Evolutionary conservation across 176 grass and related monocot species (phyloP), one percentile per base, ranked within the genome.

Genomic region (Musa troglodytarum): DNA sequence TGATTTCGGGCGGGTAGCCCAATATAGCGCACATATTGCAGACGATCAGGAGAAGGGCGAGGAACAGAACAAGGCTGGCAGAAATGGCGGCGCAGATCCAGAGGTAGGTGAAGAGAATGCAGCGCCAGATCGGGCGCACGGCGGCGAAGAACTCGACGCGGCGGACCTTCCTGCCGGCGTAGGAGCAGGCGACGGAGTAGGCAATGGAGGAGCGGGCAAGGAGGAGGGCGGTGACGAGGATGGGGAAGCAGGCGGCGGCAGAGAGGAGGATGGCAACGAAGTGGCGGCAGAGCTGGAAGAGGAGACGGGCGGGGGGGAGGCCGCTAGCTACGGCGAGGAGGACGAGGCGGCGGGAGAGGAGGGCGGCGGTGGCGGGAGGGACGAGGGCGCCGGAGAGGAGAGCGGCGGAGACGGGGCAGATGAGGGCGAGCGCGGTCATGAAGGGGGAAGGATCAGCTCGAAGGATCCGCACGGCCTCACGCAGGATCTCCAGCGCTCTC

Each of bases 401-500:
- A 76, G 77, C 75, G 4, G 86, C 86, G 13, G 94, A 91, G 57
- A 89, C 94, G 62, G 94, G 94, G 82, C 90, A 98, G 72, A 98
- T 81, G 78, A 98, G 83, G 86, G 85, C 85, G 56, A 98, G 90
- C 54, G 85, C 76, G 56, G 84, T 79, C 50, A 86, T 87, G 86
- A 98, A 98, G 22, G 82, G 74, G 78, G 89, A 79, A 43, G 94
- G 90, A 73, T 98, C 90, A 1, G 82, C 81, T 16, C 94, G 94
- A 77, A 98, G 94, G 83, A 98, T 85, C 19, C 94, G 84, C 66
- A 91, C 86, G 19, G 94, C 89, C 84, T 98, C 90, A 54, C 88
- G 79, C 68, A 98, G 85, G 84, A 98, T 93, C 83, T 93, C 94
- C 52, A 98, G 76, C 17, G 90, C 88, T 72, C 92, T 93, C 90